A percentile compares a stretch with the other conserved stretches of the same genome.
phyloP scores from a whole-genome alignment of 2,329 filamentous ascomycete species.

The Ploettnerulaceae sp. region DNA sequence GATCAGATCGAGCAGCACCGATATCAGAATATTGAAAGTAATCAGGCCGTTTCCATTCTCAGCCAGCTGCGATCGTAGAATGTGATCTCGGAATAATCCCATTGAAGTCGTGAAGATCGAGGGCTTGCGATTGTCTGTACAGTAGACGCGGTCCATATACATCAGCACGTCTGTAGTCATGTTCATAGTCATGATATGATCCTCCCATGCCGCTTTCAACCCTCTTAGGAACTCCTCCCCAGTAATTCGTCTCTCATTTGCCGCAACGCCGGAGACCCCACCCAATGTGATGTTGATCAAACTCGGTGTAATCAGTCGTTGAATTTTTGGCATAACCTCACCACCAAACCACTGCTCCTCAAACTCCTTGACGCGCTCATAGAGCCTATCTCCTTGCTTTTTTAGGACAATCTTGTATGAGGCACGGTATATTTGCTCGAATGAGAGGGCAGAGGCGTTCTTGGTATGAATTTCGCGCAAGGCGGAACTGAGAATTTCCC shows the following conservation, averaged over 20 bases:
- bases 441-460: slow-evolving; percentile 84
- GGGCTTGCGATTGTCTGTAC: slow-evolving; percentile 64
- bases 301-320: slow-evolving; percentile 63
- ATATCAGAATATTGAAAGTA: slow-evolving; percentile 73
- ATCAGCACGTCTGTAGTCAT: slow-evolving; percentile 96
- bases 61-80: slow-evolving; percentile 59
- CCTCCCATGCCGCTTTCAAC: slow-evolving; percentile 75
- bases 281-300: slow-evolving; percentile 58
- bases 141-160: slow-evolving; percentile 91
- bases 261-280: slow-evolving; percentile 53
- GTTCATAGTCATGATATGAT: slow-evolving; percentile 88
- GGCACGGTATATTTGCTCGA: slow-evolving; percentile 90
- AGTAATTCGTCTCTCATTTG: slow-evolving; percentile 71
- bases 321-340: slow-evolving; percentile 67
- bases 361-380: slow-evolving; percentile 73
- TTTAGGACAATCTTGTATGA: slow-evolving; percentile 91
- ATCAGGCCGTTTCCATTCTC: slow-evolving; percentile 40
- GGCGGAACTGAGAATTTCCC: slow-evolving; percentile 71
- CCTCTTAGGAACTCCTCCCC: slow-evolving; percentile 79
- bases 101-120: slow-evolving; percentile 83
- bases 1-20: slow-evolving; percentile 84
- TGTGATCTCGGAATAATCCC: slow-evolving; percentile 80
- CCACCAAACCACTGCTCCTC: slow-evolving; percentile 76
- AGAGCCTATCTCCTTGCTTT: slow-evolving; percentile 78
- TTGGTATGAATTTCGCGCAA: slow-evolving; percentile 86